These are phyloP conservation scores for Taiozyma sp. DNA, from an alignment of 1,139 yeast genomes.

Conservation along the genomic window DNA sequence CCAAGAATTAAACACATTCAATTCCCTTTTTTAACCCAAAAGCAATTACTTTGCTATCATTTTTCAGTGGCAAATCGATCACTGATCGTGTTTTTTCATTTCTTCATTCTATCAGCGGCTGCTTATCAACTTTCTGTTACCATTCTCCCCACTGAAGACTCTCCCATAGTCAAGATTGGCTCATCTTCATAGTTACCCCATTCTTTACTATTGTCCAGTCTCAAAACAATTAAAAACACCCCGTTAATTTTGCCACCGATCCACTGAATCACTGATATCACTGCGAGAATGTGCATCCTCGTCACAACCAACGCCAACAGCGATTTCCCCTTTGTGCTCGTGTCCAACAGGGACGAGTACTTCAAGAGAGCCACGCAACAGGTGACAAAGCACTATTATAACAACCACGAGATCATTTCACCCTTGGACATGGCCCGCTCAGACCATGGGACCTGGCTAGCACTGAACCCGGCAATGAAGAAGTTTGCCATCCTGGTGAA, in stretches of 20 bases:
- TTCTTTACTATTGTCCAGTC: neutral
- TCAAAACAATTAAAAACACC: neutral
- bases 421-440: constrained; percentile 74
- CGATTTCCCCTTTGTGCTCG: constrained; percentile 61
- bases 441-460: constrained; percentile 93
- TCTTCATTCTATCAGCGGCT: no score
- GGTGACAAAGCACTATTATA: constrained; percentile 48
- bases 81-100: no score
- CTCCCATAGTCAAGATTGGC: no score
- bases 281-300: constrained; percentile 53
- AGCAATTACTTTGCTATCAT: no score
- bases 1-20: no score
- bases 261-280: no score
- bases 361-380: constrained; percentile 65
- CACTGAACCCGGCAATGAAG: constrained; percentile 53
- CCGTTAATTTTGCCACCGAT: neutral
- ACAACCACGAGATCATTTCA: constrained; percentile 41
- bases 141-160: neutral
- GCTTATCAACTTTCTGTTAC: no score
- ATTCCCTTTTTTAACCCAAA: no score
- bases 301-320: constrained; percentile 58
- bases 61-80: no score
- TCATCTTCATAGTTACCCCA: neutral
- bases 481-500: constrained; percentile 74
- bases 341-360: constrained; percentile 86